Evolutionary conservation across 2,329 filamentous ascomycete genomes (phyloP), one percentile per base, ranked within the genome.

Genomic region (Talaromyces sp.): DNA sequence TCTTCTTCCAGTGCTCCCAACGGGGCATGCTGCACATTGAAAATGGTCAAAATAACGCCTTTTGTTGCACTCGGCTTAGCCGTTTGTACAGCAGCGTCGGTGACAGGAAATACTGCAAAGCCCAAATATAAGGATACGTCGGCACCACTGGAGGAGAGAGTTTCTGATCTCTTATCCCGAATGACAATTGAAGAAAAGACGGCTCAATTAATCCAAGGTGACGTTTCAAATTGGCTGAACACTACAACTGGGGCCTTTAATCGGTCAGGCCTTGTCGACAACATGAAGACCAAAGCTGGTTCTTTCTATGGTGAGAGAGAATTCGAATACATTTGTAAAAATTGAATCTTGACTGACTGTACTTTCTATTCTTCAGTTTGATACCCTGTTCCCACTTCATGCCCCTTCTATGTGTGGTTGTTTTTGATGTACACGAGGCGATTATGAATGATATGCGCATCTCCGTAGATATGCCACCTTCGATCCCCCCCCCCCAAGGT

Each of bases 181-280:
- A 92, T 92, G 89, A 90, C 86, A 0, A 82, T 90, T 59, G 81
- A 88, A 68, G 89, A 92, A 63, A 92, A 92, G 77, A 83, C 85
- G 44, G 82, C 87, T 1, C 89, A 92, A 71, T 77, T 88, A 65
- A 79, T 88, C 27, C 86, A 88, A 70, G 85, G 71, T 72, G 58
- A 91, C 69, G 80, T 92, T 63, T 81, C 82, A 8, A 90, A 90
- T 71, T 92, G 88, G 85, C 82, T 91, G 72, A 86, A 91, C 70
- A 81, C 81, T 17, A 86, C 84, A 0, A 82, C 83, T 42, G 86
- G 86, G 59, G 78, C 75, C 17, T 85, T 89, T 75, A 91, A 91
- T 69, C 78, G 82, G 59, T 84, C 83, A 0, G 89, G 87, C 0
- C 77, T 92, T 11, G 84, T 81, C 52, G 85, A 83, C 77, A 90